phyloP scores from a whole-genome alignment of 2,329 filamentous ascomycete genomes.

The Pestalotiopsis sp. region DNA sequence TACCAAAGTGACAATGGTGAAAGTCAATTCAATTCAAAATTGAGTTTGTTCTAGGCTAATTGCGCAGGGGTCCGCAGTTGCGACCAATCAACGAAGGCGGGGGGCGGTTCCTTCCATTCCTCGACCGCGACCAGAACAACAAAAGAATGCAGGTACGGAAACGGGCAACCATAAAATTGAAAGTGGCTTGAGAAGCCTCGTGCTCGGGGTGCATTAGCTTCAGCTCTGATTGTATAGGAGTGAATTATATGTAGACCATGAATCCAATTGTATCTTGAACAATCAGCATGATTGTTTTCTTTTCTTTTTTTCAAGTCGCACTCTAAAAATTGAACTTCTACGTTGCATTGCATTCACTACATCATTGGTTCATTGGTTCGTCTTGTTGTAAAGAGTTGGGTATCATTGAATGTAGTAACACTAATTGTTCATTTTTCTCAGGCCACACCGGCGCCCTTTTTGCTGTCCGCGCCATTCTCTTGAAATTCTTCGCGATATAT shows the following conservation, averaged over 20 bases:
- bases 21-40: background rate
- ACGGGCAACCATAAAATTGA: background rate
- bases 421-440: background rate
- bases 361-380: background rate
- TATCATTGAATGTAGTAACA: slow-evolving; percentile 5
- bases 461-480: background rate
- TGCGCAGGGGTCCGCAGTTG: background rate
- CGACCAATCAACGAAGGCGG: background rate
- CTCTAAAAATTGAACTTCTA: too few relatives aligned
- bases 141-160: background rate
- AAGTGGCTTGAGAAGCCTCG: too few relatives aligned
- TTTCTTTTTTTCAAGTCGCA: too few relatives aligned
- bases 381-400: background rate
- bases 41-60: background rate
- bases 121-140: background rate
- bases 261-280: too few relatives aligned
- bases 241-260: too few relatives aligned
- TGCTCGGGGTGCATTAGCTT: too few relatives aligned
- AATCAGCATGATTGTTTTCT: too few relatives aligned
- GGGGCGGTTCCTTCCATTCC: background rate
- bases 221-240: too few relatives aligned
- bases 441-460: background rate
- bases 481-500: slow-evolving; percentile 12
- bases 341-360: too few relatives aligned
- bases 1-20: background rate